These are phyloP conservation scores for Cucurbita maxima DNA, from an alignment of 306 rosid genomes.

Conservation along the genomic window DNA sequence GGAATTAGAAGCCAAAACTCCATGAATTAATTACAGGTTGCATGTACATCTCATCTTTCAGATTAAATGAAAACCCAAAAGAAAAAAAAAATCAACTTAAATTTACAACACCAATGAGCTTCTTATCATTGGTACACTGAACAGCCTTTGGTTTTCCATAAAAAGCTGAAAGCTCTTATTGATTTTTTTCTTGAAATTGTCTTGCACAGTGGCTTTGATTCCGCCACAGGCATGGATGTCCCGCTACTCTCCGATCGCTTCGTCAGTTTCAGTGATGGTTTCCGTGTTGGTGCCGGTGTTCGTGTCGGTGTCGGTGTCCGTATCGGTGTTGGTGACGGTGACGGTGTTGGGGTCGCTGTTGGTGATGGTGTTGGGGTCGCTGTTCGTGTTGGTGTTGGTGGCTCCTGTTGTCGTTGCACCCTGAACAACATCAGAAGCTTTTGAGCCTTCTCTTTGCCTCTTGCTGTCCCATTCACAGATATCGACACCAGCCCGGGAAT, in stretches of 20 bases:
- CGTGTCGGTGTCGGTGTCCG: background rate
- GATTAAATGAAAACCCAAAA: conserved; percentile 12
- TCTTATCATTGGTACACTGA: conserved; percentile 23
- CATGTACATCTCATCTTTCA: conserved; percentile 60
- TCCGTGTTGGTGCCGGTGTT: background rate
- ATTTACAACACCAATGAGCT: conserved; percentile 29
- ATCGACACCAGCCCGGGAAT: conserved; percentile 86
- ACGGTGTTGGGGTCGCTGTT: background rate
- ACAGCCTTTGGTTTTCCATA: conserved; percentile 84
- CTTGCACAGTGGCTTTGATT: conserved; percentile 66
- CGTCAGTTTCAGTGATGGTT: background rate
- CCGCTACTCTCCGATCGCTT: conserved; percentile 29
- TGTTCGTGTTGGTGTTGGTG: background rate
- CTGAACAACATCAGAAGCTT: conserved; percentile 86
- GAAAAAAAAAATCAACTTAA: conserved; percentile 8
- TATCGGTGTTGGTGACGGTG: background rate
- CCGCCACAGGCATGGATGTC: conserved; percentile 24
- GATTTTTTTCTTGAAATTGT: conserved; percentile 57
- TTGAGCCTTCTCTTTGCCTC: conserved; percentile 85
- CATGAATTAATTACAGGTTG: conserved; percentile 59
- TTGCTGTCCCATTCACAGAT: conserved; percentile 79
- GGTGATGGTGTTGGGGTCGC: background rate
- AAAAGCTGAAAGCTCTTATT: conserved; percentile 50
- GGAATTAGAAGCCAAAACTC: conserved; percentile 31
- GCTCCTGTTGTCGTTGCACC: conserved; percentile 76